A percentile compares a stretch with the other conserved stretches of the same genome.
phyloP scores from a whole-genome alignment of 805 yeast genomes.

The Pichia nakasei region DNA sequence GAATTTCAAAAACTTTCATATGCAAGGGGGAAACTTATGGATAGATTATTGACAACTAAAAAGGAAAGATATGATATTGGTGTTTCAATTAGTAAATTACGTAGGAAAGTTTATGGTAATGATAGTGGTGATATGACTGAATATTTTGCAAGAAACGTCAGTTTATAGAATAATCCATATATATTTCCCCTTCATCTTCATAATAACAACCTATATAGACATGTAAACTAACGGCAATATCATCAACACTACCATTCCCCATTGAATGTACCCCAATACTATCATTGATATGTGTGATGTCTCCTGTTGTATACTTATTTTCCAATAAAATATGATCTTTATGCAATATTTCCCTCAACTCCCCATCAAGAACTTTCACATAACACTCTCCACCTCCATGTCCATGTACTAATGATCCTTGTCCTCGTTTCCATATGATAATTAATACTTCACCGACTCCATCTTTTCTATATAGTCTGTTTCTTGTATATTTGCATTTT shows the following conservation, averaged over 20 bases:
- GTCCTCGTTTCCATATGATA: constrained; percentile 64
- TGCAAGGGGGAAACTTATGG: constrained; percentile 23
- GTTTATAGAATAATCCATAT: not conserved
- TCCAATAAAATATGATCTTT: constrained; percentile 32
- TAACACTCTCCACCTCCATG: constrained; percentile 73
- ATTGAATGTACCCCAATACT: constrained; percentile 57
- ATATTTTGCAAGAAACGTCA: constrained; percentile 50
- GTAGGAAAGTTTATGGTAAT: constrained; percentile 22
- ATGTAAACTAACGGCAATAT: constrained; percentile 52
- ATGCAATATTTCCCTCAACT: constrained; percentile 34
- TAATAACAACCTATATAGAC: constrained; percentile 43
- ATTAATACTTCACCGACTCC: constrained; percentile 55
- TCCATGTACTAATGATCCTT: constrained; percentile 55
- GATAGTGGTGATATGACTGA: constrained; percentile 36
- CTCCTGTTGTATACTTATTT: constrained; percentile 10
- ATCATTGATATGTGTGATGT: constrained; percentile 10
- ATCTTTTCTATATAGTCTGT: not conserved
- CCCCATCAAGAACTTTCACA: constrained; percentile 59
- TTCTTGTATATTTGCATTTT: constrained; percentile 36
- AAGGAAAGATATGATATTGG: constrained; percentile 25
- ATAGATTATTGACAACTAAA: constrained; percentile 19
- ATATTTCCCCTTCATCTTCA: not conserved
- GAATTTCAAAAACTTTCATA: constrained; percentile 22
- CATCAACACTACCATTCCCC: constrained; percentile 35
- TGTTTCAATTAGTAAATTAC: constrained; percentile 21